A percentile compares a stretch with the other conserved stretches of the same genome.
Conservation (phyloP, 202 grass and related monocot species). For the Zizania palustris region DNA sequence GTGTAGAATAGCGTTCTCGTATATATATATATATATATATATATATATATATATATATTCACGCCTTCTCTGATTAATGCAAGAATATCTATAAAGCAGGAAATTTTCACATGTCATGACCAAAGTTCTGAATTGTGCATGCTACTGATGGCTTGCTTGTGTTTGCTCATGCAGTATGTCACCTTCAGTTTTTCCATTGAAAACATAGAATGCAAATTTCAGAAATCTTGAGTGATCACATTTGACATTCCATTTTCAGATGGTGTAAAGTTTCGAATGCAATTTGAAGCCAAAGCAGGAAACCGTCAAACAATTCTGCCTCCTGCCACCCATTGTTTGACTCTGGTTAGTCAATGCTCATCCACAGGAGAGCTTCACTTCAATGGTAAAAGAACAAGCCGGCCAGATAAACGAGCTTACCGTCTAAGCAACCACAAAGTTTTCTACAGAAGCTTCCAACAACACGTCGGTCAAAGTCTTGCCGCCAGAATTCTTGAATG, state of each 20-base stretch:
- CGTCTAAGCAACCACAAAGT: background rate
- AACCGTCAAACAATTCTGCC: background rate
- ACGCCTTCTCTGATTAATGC: background rate
- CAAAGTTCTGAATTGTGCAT: background rate
- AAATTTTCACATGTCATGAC: background rate
- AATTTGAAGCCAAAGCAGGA: background rate
- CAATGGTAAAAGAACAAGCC: background rate
- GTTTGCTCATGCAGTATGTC: constrained; percentile 47
- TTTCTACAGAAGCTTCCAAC: constrained; percentile 17
- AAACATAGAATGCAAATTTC: background rate
- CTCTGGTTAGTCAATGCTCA: background rate
- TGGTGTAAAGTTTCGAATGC: background rate
- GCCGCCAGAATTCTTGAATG: constrained; percentile 21
- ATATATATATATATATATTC: too few species aligned
- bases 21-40: too few species aligned
- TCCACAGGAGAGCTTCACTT: background rate
- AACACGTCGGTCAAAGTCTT: background rate
- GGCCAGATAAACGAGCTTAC: background rate
- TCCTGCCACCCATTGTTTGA: background rate
- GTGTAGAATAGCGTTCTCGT: too few species aligned
- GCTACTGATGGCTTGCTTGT: background rate
- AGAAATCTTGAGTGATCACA: background rate
- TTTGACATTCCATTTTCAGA: background rate
- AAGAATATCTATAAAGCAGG: background rate
- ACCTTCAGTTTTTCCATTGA: constrained; percentile 23